A percentile compares a stretch with the other conserved stretches of the same genome.
Evolutionary conservation across 139 green algal genomes (phyloP).

Genomic region (Chlamydomonas incerta): DNA sequence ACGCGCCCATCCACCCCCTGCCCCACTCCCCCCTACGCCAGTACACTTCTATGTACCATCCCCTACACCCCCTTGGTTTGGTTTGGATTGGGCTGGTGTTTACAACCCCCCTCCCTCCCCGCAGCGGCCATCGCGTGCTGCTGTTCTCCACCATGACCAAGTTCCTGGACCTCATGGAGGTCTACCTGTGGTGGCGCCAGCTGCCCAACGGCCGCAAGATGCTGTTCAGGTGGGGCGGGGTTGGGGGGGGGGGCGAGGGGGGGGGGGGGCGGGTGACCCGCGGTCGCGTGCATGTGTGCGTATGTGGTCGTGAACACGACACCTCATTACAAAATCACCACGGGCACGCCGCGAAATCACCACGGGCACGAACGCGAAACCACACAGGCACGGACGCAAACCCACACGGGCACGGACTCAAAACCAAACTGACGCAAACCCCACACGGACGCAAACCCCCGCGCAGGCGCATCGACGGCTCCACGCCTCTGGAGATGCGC

Average conservation of each 20-base stretch:
- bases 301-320: no score
- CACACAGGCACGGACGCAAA: background rate
- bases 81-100: no score
- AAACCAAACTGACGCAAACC: background rate
- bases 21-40: no score
- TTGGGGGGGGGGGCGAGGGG: background rate
- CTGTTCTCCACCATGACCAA: constrained; percentile 89
- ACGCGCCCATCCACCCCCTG: no score
- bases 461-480: constrained; percentile 88
- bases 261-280: no score
- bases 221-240: constrained; percentile 36
- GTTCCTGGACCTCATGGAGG: constrained; percentile 82
- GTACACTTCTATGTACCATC: no score
- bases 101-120: no score
- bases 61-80: no score
- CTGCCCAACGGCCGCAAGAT: constrained; percentile 51
- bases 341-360: no score
- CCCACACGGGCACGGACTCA: background rate
- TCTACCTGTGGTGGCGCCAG: constrained; percentile 78
- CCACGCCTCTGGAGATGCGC: constrained; percentile 68
- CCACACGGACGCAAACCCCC: background rate
- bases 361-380: no score
- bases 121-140: constrained; percentile 80
- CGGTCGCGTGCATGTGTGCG: no score
- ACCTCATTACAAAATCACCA: no score